Evolutionary conservation across 305 asterid species (phyloP), one percentile per base, ranked within the genome.

Genomic region (Rubia tinctorum): DNA sequence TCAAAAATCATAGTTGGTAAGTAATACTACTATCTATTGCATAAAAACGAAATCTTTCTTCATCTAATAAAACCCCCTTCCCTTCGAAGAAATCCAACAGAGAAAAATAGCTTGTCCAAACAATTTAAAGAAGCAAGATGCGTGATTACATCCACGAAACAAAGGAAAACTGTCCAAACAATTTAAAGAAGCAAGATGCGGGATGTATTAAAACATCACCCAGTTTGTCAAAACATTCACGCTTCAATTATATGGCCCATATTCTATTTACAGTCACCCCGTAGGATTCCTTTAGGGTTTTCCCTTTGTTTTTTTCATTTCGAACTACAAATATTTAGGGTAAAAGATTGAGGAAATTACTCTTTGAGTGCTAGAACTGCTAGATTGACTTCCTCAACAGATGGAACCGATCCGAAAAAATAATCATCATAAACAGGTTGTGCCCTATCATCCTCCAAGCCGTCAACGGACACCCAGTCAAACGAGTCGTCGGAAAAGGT

Each of bases 341-440:
- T 1, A 18, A 53, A 53, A n/a, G 60, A 18, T n/a, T 53, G 6
- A 59, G 37, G 9, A 37, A 18, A 86, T 86, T 51, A 92, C 96
- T 82, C 84, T 69, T 88, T 93, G 68, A 92, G 91, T 42, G 96
- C 88, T 81, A 84, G 80, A 71, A 90, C 83, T 11, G 96, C 98
- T 70, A 75, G 85, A 63, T 80, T 82, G 58, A 88, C 98, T 68
- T 92, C 98, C 25, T 85, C 87, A 0, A 7, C 72, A 6, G 92
- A 84, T 20, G 98, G 98, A 81, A 83, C 91, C 75, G 77, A 64
- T 30, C 87, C 91, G 78, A 89, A 83, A 27, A 90, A 83, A 69
- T 42, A 83, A 77, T 85, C 92, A 6, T 87, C 91, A 64, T 53
- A 73, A 56, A 4, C 12, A 5, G 25, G 74, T 68, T 53, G 45